Conservation (phyloP, 2,329 filamentous ascomycete species). For the Cladosporium austrohemisphaericum region DNA sequence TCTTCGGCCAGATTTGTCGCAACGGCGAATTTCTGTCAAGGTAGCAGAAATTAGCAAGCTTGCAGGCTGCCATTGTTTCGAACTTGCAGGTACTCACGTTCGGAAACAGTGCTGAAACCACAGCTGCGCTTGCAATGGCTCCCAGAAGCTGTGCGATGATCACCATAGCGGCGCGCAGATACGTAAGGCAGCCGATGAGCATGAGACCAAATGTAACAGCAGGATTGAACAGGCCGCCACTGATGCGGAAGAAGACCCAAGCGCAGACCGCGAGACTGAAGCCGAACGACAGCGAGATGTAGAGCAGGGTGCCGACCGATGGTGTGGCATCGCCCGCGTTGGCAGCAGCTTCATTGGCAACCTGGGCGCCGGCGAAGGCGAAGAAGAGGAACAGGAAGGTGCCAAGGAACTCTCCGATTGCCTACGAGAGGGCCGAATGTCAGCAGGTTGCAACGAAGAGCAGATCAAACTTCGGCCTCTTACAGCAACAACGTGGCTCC, state of each 20-base stretch:
- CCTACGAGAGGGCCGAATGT: slow-evolving; percentile 1
- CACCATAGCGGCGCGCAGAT: slow-evolving; percentile 41
- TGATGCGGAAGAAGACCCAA: slow-evolving; percentile 38
- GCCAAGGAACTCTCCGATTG: slow-evolving; percentile 20
- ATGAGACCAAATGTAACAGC: slow-evolving; percentile 47
- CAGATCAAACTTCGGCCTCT: neutral
- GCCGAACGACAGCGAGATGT: slow-evolving; percentile 34
- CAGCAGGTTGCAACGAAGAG: neutral
- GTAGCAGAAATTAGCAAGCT: neutral
- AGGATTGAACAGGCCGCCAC: slow-evolving; percentile 35
- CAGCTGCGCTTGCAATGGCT: slow-evolving; percentile 42
- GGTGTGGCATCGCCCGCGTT: slow-evolving; percentile 10
- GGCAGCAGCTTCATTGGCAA: slow-evolving; percentile 28
- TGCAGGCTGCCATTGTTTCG: neutral
- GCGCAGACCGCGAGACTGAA: slow-evolving; percentile 36
- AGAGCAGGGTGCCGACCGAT: slow-evolving; percentile 27
- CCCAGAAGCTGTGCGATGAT: slow-evolving; percentile 46
- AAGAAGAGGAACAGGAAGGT: slow-evolving; percentile 36
- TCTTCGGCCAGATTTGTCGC: slow-evolving; percentile 40
- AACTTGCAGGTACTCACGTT: slow-evolving; percentile 22
- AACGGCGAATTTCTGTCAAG: slow-evolving; percentile 39
- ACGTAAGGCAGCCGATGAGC: slow-evolving; percentile 45
- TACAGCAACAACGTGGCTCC: slow-evolving; percentile 13
- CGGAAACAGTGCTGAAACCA: slow-evolving; percentile 45
- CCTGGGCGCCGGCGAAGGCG: slow-evolving; percentile 30